Conservation (phyloP, 192 early-diverging fungal genomes). For the Coemansia sp. region DNA sequence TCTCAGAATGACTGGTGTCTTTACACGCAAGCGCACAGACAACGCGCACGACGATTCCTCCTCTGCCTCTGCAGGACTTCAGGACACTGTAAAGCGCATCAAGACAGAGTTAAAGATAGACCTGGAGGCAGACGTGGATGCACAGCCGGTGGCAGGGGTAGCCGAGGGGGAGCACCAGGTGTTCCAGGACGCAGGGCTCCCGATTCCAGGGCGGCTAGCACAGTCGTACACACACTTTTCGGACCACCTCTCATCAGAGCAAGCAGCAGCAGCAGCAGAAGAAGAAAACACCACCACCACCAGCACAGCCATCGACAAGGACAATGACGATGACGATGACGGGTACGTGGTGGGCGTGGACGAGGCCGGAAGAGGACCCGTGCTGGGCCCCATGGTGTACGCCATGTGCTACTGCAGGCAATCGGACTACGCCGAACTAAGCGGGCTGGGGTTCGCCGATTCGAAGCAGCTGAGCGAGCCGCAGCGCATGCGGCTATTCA, state of each 20-base stretch:
- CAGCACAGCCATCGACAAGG: not conserved
- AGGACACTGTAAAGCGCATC: not conserved
- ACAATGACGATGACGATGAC: not conserved
- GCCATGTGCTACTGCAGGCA: slow-evolving; percentile 79
- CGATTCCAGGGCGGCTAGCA: slow-evolving; percentile 23
- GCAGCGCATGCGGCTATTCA: slow-evolving; percentile 71
- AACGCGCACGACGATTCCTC: not conserved
- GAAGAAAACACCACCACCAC: not conserved
- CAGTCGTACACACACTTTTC: slow-evolving; percentile 51
- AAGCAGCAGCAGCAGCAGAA: not conserved
- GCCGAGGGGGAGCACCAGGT: not conserved
- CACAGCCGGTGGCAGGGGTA: not conserved
- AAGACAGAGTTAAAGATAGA: not conserved
- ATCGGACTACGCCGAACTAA: slow-evolving; percentile 63
- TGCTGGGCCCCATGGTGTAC: slow-evolving; percentile 98
- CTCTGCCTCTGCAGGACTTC: not conserved
- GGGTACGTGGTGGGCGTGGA: slow-evolving; percentile 85
- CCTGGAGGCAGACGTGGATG: not conserved
- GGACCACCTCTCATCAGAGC: not conserved
- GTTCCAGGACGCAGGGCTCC: slow-evolving; percentile 23
- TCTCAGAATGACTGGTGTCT: no score
- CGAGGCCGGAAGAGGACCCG: slow-evolving; percentile 96
- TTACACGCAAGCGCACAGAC: not conserved
- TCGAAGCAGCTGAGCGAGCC: slow-evolving; percentile 90
- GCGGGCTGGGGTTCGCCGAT: slow-evolving; percentile 83